These are phyloP conservation scores for Coniochaeta prunicola DNA, from an alignment of 2,329 filamentous ascomycete genomes.

Conservation along the genomic window DNA sequence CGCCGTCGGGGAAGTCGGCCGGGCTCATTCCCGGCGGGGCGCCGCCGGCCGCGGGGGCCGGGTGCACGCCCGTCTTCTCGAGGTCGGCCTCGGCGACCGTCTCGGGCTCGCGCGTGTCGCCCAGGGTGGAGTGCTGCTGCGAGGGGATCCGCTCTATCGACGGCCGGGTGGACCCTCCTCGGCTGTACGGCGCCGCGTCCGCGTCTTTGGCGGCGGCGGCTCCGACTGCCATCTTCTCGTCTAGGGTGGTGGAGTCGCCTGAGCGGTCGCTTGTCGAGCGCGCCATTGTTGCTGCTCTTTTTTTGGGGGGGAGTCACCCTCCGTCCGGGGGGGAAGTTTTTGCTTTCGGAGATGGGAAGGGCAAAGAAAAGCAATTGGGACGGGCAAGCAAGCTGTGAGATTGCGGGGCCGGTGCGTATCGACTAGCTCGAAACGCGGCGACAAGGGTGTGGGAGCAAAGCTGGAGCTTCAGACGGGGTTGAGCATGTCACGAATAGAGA, in stretches of 20 bases:
- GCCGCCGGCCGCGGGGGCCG: not conserved
- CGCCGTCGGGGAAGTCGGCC: conserved; percentile 53
- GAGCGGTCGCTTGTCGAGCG: not conserved
- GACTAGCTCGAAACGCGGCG: not conserved
- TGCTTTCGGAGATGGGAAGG: not conserved
- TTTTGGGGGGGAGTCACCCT: no score
- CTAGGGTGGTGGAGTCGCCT: not conserved
- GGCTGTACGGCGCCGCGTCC: not conserved
- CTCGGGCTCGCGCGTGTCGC: not conserved
- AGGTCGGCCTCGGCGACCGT: not conserved
- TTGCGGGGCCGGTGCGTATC: not conserved
- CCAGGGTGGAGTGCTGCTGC: not conserved
- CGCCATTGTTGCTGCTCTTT: not conserved
- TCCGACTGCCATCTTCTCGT: not conserved
- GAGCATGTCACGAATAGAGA: not conserved
- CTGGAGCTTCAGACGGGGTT: not conserved
- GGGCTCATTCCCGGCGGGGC: conserved; percentile 29
- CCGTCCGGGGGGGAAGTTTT: not conserved
- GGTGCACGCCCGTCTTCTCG: conserved; percentile 1
- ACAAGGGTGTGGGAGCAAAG: not conserved
- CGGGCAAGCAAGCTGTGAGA: not conserved
- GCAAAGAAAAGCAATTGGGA: not conserved
- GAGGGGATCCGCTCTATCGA: conserved; percentile 1
- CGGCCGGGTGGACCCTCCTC: not conserved
- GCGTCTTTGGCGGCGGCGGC: not conserved